Evolutionary conservation across 208 protist genomes (phyloP).

Genomic region (Trypanosoma theileri): DNA sequence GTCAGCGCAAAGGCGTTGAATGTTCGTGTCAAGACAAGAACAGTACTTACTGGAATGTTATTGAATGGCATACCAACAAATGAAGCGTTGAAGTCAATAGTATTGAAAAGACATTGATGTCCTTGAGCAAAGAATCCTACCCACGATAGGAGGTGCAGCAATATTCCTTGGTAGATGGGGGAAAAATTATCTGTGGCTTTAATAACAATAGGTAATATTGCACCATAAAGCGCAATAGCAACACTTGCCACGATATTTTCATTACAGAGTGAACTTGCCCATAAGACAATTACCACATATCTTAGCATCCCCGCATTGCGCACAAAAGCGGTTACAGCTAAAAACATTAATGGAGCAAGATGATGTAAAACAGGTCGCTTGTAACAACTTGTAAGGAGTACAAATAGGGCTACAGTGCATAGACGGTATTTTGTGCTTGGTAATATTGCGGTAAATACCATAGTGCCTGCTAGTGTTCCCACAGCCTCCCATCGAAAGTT

Average conservation of each 20-base stretch:
- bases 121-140: conserved; percentile 66
- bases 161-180: conserved; percentile 27
- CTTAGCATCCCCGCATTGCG: neutral
- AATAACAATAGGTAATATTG: conserved; percentile 31
- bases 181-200: conserved; percentile 16
- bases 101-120: conserved; percentile 73
- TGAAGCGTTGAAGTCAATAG: conserved; percentile 77
- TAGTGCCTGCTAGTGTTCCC: conserved; percentile 28
- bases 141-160: conserved; percentile 48
- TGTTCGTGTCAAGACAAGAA: conserved; percentile 61
- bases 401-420: conserved; percentile 4
- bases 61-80: conserved; percentile 66
- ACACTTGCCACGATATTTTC: conserved; percentile 36
- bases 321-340: conserved; percentile 11
- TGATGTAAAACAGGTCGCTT: conserved; percentile 51
- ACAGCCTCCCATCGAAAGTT: conserved; percentile 20
- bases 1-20: conserved; percentile 63
- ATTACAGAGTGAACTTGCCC: conserved; percentile 58
- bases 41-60: conserved; percentile 46
- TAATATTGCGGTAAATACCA: conserved; percentile 4
- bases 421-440: conserved; percentile 4
- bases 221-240: conserved; percentile 48
- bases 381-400: conserved; percentile 30
- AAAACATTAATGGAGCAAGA: conserved; percentile 35
- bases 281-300: conserved; percentile 53